Evolutionary conservation across 2,329 filamentous ascomycete genomes (phyloP).

Genomic region (Dothistroma septosporum): DNA sequence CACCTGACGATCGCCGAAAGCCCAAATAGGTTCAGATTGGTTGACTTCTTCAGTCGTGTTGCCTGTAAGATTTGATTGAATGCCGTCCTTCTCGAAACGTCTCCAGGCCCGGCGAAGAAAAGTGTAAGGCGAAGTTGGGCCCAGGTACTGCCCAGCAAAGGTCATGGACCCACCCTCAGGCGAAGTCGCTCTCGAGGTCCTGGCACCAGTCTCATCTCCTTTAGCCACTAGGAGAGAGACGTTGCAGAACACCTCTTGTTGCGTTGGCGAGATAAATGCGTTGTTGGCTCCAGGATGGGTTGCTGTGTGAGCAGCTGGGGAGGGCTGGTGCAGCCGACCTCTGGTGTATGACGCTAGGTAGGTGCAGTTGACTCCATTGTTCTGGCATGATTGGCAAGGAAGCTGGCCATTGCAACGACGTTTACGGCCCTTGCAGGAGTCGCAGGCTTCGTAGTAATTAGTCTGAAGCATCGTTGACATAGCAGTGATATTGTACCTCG

Average conservation of each 20-base stretch:
- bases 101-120: constrained; percentile 51
- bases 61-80: not conserved
- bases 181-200: constrained; percentile 16
- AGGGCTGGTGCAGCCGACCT: constrained; percentile 28
- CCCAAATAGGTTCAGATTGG: constrained; percentile 46
- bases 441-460: constrained; percentile 27
- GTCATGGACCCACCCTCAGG: constrained; percentile 16
- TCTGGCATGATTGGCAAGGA: constrained; percentile 39
- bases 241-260: constrained; percentile 2
- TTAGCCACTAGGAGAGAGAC: constrained; percentile 6
- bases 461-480: constrained; percentile 2
- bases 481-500: constrained; percentile 13
- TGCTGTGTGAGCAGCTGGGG: constrained; percentile 33
- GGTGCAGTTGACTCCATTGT: constrained; percentile 39
- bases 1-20: constrained; percentile 48
- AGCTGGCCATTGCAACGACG: constrained; percentile 40
- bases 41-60: constrained; percentile 26
- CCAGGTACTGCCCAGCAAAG: constrained; percentile 27
- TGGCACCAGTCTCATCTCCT: constrained; percentile 9
- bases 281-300: constrained; percentile 5
- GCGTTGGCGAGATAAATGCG: constrained; percentile 4
- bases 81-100: constrained; percentile 39
- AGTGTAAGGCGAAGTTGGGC: constrained; percentile 27
- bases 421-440: constrained; percentile 37
- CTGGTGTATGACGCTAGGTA: constrained; percentile 50